Evolutionary conservation across 257 asterid genomes (phyloP).

Genomic region (Fraxinus excelsior): DNA sequence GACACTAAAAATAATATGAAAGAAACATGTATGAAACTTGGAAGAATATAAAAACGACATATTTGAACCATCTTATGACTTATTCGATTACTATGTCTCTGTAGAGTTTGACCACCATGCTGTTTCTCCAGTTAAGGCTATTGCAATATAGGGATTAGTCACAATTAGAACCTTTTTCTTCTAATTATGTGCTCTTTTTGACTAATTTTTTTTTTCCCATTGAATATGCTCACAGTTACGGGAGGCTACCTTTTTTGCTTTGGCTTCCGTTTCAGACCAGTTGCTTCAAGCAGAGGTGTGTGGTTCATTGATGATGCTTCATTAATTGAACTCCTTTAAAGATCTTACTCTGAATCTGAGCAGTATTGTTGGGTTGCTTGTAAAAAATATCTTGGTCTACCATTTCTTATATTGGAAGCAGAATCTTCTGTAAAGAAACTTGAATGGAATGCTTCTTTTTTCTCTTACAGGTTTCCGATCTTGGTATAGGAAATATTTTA

Average conservation of each 20-base stretch:
- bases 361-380: conserved; percentile 19
- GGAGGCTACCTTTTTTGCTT: conserved; percentile 86
- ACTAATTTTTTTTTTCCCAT: conserved; percentile 13
- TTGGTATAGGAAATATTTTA: conserved; percentile 52
- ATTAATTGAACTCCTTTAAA: conserved; percentile 15
- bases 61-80: background rate
- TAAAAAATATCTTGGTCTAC: background rate
- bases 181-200: conserved; percentile 14
- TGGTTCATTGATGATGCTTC: conserved; percentile 5
- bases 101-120: conserved; percentile 13
- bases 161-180: background rate
- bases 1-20: background rate
- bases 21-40: background rate
- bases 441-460: conserved; percentile 16
- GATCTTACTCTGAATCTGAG: background rate
- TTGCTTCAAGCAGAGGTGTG: conserved; percentile 83
- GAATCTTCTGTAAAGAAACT: background rate
- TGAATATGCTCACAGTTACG: conserved; percentile 59
- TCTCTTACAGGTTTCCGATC: conserved; percentile 60
- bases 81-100: background rate
- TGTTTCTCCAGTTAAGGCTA: background rate
- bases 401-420: conserved; percentile 1
- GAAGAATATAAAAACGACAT: background rate
- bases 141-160: background rate
- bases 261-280: conserved; percentile 87